These are phyloP conservation scores for Malus fusca DNA, from an alignment of 306 rosid species.

Conservation along the genomic window DNA sequence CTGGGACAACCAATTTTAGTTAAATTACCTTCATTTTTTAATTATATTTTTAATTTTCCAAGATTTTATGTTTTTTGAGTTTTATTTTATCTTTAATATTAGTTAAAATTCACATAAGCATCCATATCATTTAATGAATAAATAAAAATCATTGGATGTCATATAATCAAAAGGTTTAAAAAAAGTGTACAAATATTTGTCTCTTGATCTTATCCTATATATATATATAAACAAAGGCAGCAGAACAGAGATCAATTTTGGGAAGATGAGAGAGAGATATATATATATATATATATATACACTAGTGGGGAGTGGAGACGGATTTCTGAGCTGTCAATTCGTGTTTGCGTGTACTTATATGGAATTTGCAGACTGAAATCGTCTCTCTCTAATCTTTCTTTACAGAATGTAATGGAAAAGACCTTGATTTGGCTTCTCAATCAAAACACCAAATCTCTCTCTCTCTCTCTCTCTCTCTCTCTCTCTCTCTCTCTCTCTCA, in stretches of 20 bases:
- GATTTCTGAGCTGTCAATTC: neutral
- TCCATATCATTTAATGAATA: no score
- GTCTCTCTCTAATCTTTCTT: neutral
- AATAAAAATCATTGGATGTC: no score
- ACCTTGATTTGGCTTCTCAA: constrained; percentile 10
- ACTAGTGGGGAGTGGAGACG: neutral
- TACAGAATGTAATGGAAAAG: neutral
- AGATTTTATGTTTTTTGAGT: no score
- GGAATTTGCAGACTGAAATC: neutral
- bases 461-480: neutral
- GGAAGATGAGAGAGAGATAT: neutral
- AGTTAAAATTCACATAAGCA: no score
- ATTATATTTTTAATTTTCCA: no score
- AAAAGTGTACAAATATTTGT: no score
- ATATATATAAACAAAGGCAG: neutral
- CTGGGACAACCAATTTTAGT: no score
- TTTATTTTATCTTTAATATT: no score
- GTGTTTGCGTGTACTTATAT: neutral
- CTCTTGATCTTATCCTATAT: no score
- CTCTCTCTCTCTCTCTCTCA: neutral
- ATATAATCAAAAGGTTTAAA: no score
- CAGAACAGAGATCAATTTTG: neutral
- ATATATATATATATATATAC: no score
- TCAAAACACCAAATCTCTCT: neutral
- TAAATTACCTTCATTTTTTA: no score